Conservation (phyloP, 495 filamentous ascomycete species). For the Trichoderma gamsii region DNA sequence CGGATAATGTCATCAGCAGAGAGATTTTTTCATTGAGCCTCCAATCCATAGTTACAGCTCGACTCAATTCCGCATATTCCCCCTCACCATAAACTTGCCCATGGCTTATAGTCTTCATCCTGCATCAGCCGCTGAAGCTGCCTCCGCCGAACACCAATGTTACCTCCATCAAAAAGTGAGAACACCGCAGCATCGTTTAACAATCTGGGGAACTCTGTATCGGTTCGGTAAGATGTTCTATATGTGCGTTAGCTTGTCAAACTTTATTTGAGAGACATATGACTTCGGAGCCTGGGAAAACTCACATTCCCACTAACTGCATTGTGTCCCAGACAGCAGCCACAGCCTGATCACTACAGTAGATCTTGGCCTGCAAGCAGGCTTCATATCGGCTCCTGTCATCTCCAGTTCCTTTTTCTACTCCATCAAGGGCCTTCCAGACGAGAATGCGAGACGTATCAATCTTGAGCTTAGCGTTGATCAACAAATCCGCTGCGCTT, state of each 20-base stretch:
- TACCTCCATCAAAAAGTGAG: constrained; percentile 52
- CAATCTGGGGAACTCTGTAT: constrained; percentile 40
- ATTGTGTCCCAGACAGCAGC: constrained; percentile 44
- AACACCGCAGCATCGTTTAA: constrained; percentile 45
- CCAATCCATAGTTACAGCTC: background rate
- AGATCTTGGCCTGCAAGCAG: constrained; percentile 48
- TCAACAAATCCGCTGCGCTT: constrained; percentile 45
- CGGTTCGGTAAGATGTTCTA: constrained; percentile 39
- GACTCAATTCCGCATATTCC: background rate
- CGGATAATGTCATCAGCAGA: constrained; percentile 6
- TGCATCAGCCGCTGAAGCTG: constrained; percentile 46
- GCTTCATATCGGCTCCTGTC: constrained; percentile 39
- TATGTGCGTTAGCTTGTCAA: constrained; percentile 11
- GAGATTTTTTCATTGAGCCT: background rate
- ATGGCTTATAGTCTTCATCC: constrained; percentile 41
- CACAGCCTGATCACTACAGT: constrained; percentile 43
- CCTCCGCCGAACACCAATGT: constrained; percentile 48
- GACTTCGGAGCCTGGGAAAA: constrained; percentile 6
- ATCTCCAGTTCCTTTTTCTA: constrained; percentile 35
- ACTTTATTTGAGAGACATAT: background rate
- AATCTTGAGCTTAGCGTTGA: constrained; percentile 47
- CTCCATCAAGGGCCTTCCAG: constrained; percentile 44
- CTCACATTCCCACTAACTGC: constrained; percentile 44
- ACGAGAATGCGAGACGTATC: constrained; percentile 46
- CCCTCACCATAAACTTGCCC: constrained; percentile 22